Base-by-base conservation (phyloP, 1,284 basidiomycete genomes). In the Cerrena zonata region DNA sequence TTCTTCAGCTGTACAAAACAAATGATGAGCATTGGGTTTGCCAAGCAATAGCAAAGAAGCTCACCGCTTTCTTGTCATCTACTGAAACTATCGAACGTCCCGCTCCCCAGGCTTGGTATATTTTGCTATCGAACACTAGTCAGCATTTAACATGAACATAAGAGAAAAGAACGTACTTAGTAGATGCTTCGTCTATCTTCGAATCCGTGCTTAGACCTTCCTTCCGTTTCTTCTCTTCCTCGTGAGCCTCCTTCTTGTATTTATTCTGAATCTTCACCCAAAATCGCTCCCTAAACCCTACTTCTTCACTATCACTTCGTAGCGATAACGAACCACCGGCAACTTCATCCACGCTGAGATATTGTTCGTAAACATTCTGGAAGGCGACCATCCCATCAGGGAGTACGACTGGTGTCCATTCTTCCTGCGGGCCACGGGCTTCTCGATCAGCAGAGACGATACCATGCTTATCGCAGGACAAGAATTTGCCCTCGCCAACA, bases 181-280 rank as follows among this genome's bases (percentile, higher is more conserved):
- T 73, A 45, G 72, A 69, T 13, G 75, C 76, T 58, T 91, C 89
- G 60, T 91, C 84, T 50, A 87, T 77, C 38, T 77, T 74, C 1
- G 75, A 69, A 52, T 76, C 69, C 40, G 78, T 76, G 44, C 76
- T 65, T 53, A 71, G 65, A 4, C 79, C 85, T 54, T 82, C 84
- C 61, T 79, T 84, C 68, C 79, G 82, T 72, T 86, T 87, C 72
- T 80, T 86, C 65, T 87, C 84, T 65, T 90, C 87, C 56, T 91
- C 83, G 44, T 86, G 74, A 3, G 89, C 91, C 65, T 95, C 92
- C 61, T 82, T 79, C 70, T 94, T 87, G 69, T 89, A 94, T 65
- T 91, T 91, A 68, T 79, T 82, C 71, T 96, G 93, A 44, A 95
- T 86, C 70, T 93, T 93, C 50, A 94, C 80, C 78, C 82, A 86